A percentile compares a stretch with the other conserved stretches of the same genome.
phyloP scores from a whole-genome alignment of 106 monocot genomes.

The Dioscorea alata region DNA sequence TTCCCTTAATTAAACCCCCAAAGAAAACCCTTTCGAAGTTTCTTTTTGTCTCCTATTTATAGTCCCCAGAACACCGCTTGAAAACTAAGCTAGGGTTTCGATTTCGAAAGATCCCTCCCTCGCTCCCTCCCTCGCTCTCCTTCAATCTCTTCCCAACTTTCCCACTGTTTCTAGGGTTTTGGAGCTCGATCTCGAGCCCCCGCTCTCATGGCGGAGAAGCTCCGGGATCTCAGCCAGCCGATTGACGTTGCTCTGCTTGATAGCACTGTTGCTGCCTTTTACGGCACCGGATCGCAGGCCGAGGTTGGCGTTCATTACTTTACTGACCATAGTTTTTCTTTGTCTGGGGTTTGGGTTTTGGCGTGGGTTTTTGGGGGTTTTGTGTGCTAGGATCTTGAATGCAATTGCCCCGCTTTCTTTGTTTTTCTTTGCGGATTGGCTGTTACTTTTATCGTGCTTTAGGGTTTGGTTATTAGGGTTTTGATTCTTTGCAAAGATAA shows the following conservation, averaged over 20 bases:
- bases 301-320: constrained; percentile 37
- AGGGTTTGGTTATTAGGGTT: too few species aligned
- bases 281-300: constrained; percentile 97
- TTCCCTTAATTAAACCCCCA: too few species aligned
- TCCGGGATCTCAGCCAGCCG: constrained; percentile 65
- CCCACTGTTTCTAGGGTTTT: constrained; percentile 1
- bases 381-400: neutral
- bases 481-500: too few species aligned
- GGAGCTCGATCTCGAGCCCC: neutral
- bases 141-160: neutral
- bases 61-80: too few species aligned
- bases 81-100: neutral
- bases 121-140: neutral
- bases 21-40: too few species aligned
- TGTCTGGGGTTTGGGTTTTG: too few species aligned
- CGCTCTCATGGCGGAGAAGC: constrained; percentile 33
- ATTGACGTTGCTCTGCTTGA: constrained; percentile 92
- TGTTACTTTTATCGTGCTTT: too few species aligned
- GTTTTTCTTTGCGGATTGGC: neutral
- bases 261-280: constrained; percentile 93
- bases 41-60: too few species aligned
- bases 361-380: neutral
- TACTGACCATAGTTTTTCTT: too few species aligned
- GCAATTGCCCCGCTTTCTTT: neutral
- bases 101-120: too few species aligned